phyloP scores from a whole-genome alignment of 495 filamentous ascomycete genomes.

The Astrothelium macrocarpum region DNA sequence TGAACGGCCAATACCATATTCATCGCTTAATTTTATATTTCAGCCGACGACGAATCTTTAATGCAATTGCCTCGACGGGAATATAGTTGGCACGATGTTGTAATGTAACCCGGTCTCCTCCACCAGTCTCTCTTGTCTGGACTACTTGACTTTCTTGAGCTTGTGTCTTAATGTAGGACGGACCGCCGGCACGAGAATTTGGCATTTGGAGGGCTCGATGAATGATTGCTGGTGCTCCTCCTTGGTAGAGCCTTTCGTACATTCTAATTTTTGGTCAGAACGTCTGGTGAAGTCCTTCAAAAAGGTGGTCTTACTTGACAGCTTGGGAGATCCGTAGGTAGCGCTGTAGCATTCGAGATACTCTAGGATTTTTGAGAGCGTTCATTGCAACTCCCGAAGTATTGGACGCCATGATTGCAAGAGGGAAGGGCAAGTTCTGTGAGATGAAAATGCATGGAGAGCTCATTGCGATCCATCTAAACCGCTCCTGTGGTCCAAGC shows the following conservation, averaged over 20 bases:
- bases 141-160: neutral
- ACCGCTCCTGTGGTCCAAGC: neutral
- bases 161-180: neutral
- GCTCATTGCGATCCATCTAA: neutral
- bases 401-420: neutral
- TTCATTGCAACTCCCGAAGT: neutral
- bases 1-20: neutral
- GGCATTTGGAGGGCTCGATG: conserved; percentile 2
- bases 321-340: neutral
- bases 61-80: conserved; percentile 1
- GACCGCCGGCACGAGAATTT: neutral
- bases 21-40: conserved; percentile 5
- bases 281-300: neutral
- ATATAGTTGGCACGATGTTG: conserved; percentile 1
- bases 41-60: neutral
- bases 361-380: neutral
- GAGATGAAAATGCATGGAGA: neutral
- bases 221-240: neutral
- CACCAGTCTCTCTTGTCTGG: neutral
- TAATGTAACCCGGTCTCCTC: neutral
- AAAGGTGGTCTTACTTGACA: neutral
- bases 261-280: neutral
- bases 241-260: conserved; percentile 3
- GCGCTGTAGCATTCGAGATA: neutral
- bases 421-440: neutral